Base-by-base conservation (phyloP, 371 early-diverging fungal species). In the Apophysomyces trapeziformis region DNA sequence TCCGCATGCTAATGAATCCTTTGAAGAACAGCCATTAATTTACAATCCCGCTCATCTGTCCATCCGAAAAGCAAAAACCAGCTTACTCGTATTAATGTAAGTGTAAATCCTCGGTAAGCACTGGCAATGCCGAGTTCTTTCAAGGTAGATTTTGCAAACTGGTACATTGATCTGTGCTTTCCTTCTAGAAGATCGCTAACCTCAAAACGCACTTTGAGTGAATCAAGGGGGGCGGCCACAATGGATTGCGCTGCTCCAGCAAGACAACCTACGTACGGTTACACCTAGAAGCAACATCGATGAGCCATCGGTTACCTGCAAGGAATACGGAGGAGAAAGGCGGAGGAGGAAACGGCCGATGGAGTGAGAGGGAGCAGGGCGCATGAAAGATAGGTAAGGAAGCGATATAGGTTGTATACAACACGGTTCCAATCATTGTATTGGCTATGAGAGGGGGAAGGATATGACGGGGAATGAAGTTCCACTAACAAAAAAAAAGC, bases 201-300 rank as follows among this genome's bases (percentile, higher is more conserved):
- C 68, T 92, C 90, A 60, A 92, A 92, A 18, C 92, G 82, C 36
- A 90, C 85, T 60, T 90, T 89, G 14, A 92, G 71, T 7, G 90
- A 89, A 68, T 92, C 93, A 35, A 92, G 70, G 2, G 93, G 93
- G 2, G 91, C 86, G 1, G 93, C 93, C 13, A 92, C 86, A 14
- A 88, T 68, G 2, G 91, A 87, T 57, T 92, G 92, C 5, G 90
- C 89, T 6, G 90, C 87, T 5, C 93, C 93, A 21, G 93, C 92
- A 5, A 87, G 60, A 7, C 89, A 90, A 5, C 92, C 92, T 63
- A 57, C 11, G 47, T 36, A 14, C 26, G 16, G 76, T 21, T 26
- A 35, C 7, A 32, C 56, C 44, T n/a, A 13, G 7, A 35, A 35
- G 5, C 12, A 12, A 38, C 16, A 26, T 9, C 57, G 6, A 68